Percentiles rank a stretch among this genome's conserved stretches.
Conservation (phyloP, 768 basidiomycete genomes). For the Auricularia sp. region DNA sequence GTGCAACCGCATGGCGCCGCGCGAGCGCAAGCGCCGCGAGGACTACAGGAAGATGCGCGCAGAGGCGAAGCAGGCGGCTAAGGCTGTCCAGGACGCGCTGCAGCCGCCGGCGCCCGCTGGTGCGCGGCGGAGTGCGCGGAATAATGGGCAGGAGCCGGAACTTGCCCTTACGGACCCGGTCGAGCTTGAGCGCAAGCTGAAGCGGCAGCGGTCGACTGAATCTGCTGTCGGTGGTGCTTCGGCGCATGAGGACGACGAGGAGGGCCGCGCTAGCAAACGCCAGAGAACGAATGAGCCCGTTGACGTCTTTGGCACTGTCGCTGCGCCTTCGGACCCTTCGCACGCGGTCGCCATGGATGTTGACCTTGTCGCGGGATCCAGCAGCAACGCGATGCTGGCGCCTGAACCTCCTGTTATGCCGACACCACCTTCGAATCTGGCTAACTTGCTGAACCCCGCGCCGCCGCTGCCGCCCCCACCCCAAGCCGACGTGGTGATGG, state of each 20-base stretch:
- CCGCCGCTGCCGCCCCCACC: not conserved
- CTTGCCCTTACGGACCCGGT: slow-evolving; percentile 64
- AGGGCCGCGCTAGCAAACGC: slow-evolving; percentile 47
- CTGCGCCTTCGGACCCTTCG: not conserved
- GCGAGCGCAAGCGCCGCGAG: slow-evolving; percentile 58
- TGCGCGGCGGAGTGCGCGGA: slow-evolving; percentile 60
- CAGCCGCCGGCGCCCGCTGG: slow-evolving; percentile 36
- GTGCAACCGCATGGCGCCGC: slow-evolving; percentile 77
- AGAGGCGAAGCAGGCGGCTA: slow-evolving; percentile 23
- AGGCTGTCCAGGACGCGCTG: slow-evolving; percentile 16
- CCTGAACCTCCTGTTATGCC: slow-evolving; percentile 3
- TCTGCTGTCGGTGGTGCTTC: slow-evolving; percentile 24
- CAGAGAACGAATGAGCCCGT: slow-evolving; percentile 21
- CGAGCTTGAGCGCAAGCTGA: slow-evolving; percentile 62
- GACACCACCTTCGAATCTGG: not conserved
- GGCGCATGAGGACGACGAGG: slow-evolving; percentile 31
- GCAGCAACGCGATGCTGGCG: slow-evolving; percentile 10
- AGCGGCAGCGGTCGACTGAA: slow-evolving; percentile 55
- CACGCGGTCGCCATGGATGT: slow-evolving; percentile 16
- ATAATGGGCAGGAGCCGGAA: slow-evolving; percentile 64
- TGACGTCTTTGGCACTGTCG: not conserved
- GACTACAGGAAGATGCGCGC: slow-evolving; percentile 23
- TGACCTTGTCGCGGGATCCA: slow-evolving; percentile 7
- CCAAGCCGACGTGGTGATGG: not conserved
- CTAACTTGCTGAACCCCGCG: not conserved